Base-by-base conservation (phyloP, 768 basidiomycete species). In the Collybia sordida region DNA sequence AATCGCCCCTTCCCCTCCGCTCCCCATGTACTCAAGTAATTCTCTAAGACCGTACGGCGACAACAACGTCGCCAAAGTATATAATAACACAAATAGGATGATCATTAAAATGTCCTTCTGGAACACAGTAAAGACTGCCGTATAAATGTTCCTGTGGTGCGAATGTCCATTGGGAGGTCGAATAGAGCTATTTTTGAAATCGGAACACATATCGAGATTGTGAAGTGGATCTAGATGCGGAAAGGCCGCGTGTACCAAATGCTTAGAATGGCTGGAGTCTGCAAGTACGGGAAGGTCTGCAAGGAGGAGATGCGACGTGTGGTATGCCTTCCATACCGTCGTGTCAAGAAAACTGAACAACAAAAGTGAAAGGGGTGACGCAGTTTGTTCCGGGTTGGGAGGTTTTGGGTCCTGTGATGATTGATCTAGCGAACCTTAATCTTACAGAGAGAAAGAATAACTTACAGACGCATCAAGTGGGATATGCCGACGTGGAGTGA, bases 211-310 rank as follows among this genome's bases (percentile, higher is more conserved):
- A 23, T 52, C 55, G n/a, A 42, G 31, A 27, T 31, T 31, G 31
- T 31, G 5, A 14, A 44, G 53, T 2, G 51, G 55, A 36, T 56
- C 55, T 14, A 56, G 48, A 27, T 56, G 51, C 15, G 62, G 61
- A 48, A 70, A 70, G 12, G 53, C 52, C 17, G 39, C 57, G 9
- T 41, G 56, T 11, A 61, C 63, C 15, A 68, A 51, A 47, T 64
- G 50, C 19, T 61, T 50, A 5, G 64, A 60, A 51, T 59, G 45
- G 50, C 87, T 86, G 40, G 79, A 79, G 52, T 88, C 85, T 3
- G 82, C 82, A 66, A 88, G 76, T 3, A 79, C 79, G 15, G 83
- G 83, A 23, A 86, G 61, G 43, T 80, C 59, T 27, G 84, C 79
- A 28, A 70, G 65, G 0, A 77, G 61, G 0, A 85, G 60, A 58